phyloP scores from a whole-genome alignment of 2,329 filamentous ascomycete species.

The Lomentospora prolificans region DNA sequence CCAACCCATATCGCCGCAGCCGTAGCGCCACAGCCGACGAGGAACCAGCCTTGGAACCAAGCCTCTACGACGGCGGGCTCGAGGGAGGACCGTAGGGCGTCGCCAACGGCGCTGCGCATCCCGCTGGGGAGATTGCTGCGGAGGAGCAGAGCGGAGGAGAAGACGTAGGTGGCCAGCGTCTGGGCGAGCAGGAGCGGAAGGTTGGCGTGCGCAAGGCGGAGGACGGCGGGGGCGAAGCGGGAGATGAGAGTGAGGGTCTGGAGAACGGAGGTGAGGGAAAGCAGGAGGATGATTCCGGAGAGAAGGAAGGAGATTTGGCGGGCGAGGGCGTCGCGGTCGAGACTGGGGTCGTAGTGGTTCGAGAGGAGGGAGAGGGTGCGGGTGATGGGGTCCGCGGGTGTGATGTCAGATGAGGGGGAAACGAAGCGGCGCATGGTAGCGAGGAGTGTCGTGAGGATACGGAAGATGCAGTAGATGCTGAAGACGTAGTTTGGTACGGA shows the following conservation, averaged over 20 bases:
- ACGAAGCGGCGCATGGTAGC: constrained; percentile 52
- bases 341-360: constrained; percentile 71
- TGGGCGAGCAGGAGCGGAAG: constrained; percentile 72
- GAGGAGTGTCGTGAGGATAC: constrained; percentile 62
- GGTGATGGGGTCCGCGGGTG: constrained; percentile 72
- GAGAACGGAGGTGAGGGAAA: constrained; percentile 72
- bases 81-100: constrained; percentile 65
- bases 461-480: constrained; percentile 75
- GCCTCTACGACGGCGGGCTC: constrained; percentile 44
- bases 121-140: constrained; percentile 69
- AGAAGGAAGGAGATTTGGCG: constrained; percentile 82
- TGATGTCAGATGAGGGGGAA: constrained; percentile 22
- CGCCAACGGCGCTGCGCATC: constrained; percentile 66
- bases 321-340: constrained; percentile 76
- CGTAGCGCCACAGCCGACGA: constrained; percentile 57
- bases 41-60: constrained; percentile 86
- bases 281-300: constrained; percentile 71
- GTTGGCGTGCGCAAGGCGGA: constrained; percentile 66
- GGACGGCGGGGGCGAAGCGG: constrained; percentile 60
- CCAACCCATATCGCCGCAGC: constrained; percentile 65
- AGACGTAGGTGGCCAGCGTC: constrained; percentile 76
- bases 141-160: constrained; percentile 67
- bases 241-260: constrained; percentile 78
- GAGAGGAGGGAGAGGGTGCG: constrained; percentile 71
- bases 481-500: constrained; percentile 58